Evolutionary conservation across 768 basidiomycete species (phyloP).

Genomic region (Leccinum pellstonianum): DNA sequence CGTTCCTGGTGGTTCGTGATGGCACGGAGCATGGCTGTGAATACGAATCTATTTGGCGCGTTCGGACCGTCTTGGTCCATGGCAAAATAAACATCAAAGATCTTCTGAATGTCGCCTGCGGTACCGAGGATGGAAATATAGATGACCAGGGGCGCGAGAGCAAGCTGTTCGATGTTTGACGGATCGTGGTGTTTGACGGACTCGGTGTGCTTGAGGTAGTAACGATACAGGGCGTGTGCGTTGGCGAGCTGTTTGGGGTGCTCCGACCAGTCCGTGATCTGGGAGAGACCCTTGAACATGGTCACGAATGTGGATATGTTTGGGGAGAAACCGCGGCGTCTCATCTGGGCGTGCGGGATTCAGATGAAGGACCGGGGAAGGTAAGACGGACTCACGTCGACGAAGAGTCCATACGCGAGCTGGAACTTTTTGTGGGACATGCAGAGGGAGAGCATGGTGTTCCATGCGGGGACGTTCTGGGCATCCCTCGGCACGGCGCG

Average conservation of each 20-base stretch:
- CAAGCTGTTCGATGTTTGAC: slow-evolving; percentile 45
- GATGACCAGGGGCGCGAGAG: slow-evolving; percentile 45
- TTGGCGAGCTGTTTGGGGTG: slow-evolving; percentile 61
- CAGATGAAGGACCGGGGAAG: slow-evolving; percentile 15
- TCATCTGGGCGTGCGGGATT: slow-evolving; percentile 58
- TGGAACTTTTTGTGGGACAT: slow-evolving; percentile 57
- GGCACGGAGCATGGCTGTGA: slow-evolving; percentile 64
- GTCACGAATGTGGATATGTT: slow-evolving; percentile 66
- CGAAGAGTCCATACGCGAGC: slow-evolving; percentile 62
- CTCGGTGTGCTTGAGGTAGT: slow-evolving; percentile 50
- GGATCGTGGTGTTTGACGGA: slow-evolving; percentile 50
- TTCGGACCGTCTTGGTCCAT: slow-evolving; percentile 62
- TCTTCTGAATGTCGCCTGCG: slow-evolving; percentile 56
- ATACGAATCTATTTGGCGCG: slow-evolving; percentile 60
- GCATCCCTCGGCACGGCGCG: slow-evolving; percentile 69
- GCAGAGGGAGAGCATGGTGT: slow-evolving; percentile 68
- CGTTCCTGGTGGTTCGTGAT: slow-evolving; percentile 28
- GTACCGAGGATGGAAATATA: slow-evolving; percentile 71
- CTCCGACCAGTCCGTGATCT: slow-evolving; percentile 58
- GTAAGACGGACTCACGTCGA: slow-evolving; percentile 50
- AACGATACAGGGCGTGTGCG: slow-evolving; percentile 58
- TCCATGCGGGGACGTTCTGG: slow-evolving; percentile 77
- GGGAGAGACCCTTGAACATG: slow-evolving; percentile 62
- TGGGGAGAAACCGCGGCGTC: slow-evolving; percentile 75
- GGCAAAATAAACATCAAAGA: slow-evolving; percentile 74